These are phyloP conservation scores for Claviceps quebecensis DNA, from an alignment of 2,329 filamentous ascomycete species.

Conservation along the genomic window DNA sequence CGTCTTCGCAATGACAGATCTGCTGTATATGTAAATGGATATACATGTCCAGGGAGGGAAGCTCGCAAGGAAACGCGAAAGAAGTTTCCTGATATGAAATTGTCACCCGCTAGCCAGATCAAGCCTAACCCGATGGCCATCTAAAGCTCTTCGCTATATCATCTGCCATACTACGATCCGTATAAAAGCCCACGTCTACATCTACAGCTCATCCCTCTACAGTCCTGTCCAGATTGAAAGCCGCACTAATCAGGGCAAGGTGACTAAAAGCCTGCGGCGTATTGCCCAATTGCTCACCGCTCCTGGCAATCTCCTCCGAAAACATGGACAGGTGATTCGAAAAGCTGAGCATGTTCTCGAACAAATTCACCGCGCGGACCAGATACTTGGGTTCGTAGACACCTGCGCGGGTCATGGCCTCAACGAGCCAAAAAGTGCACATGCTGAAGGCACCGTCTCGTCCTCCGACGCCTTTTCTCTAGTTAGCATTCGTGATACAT, in stretches of 20 bases:
- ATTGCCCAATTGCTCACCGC: slow-evolving; percentile 65
- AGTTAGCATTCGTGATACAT: neutral
- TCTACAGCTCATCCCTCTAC: slow-evolving; percentile 12
- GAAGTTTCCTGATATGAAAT: too few relatives aligned
- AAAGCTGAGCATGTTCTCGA: slow-evolving; percentile 66
- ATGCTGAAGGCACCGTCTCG: slow-evolving; percentile 65
- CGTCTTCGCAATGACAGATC: too few relatives aligned
- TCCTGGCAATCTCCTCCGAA: slow-evolving; percentile 62
- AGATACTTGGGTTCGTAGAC: slow-evolving; percentile 53
- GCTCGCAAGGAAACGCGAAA: too few relatives aligned
- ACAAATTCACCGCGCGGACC: slow-evolving; percentile 48
- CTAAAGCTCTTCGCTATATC: too few relatives aligned
- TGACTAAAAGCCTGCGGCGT: slow-evolving; percentile 71
- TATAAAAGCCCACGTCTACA: neutral
- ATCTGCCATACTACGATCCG: too few relatives aligned
- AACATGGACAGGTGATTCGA: slow-evolving; percentile 68
- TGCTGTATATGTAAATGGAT: too few relatives aligned
- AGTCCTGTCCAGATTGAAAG: slow-evolving; percentile 57
- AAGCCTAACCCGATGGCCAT: too few relatives aligned
- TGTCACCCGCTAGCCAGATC: too few relatives aligned
- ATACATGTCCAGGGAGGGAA: too few relatives aligned
- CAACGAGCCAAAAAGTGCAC: slow-evolving; percentile 75
- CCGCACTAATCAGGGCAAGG: slow-evolving; percentile 60
- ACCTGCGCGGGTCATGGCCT: slow-evolving; percentile 57
- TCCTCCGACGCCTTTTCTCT: slow-evolving; percentile 49